Evolutionary conservation across 2,329 filamentous ascomycete genomes (phyloP), one percentile per base, ranked within the genome.

Genomic region (Aureobasidium sp.): DNA sequence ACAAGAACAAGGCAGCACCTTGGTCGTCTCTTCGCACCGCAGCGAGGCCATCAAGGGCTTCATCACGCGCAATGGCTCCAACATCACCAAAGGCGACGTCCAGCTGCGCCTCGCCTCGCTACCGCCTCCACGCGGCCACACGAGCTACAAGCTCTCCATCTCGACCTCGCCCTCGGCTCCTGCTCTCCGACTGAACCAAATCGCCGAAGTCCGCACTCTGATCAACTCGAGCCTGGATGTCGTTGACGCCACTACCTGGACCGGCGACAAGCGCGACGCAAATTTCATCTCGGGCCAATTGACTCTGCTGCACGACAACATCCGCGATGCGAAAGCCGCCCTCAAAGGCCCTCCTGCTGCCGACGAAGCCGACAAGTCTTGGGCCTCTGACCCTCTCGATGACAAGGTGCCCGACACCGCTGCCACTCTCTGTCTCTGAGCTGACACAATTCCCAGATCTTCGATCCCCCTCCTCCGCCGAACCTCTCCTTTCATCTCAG

Each of bases 11-110:
- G 91, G 91, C 9, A 92, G 87, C 68, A 99, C 93, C 0, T 84
- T 99, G 31, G 92, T 94, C 34, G 82, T 99, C 67, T 94, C 89
- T 65, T 95, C 92, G 15, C 83, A 88, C 62, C 85, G 92, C 62
- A 93, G 90, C 61, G 94, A 99, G 27, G 57, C 57, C 29, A 17
- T 61, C 36, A 61, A 61, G 27, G 47, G 57, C 15, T 52, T 52
- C 37, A 44, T 97, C 64, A 97, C 93, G 1, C 85, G 94, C 60
- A 85, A 96, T 39, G 94, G 94, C 42, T 90, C 90, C n/a, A 86
- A 88, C 57, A 88, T 99, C 66, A 88, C 96, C 65, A 96, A 96
- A 74, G 93, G 91, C 67, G 87, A 88, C 64, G 82, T 96, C 64
- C 85, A 89, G 71, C 82, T 97, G 39, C 87, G 89, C 58, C 83